Conservation (phyloP, 2,329 filamentous ascomycete species). For the Hymenoscyphus fraxineus region DNA sequence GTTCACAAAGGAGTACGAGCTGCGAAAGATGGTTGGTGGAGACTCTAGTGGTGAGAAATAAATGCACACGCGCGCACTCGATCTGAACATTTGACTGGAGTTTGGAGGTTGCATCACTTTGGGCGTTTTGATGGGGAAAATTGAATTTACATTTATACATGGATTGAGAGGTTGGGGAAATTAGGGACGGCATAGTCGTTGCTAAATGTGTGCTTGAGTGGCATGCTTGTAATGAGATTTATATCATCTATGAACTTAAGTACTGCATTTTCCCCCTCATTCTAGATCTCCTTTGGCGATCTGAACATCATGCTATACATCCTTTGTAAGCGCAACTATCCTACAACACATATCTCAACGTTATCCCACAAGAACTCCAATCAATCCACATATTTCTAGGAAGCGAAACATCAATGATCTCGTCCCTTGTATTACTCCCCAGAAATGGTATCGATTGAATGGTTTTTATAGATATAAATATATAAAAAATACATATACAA, state of each 20-base stretch:
- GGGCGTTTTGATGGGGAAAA: not conserved
- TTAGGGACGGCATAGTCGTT: not conserved
- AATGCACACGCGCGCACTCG: not conserved
- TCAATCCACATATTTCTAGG: too few species aligned
- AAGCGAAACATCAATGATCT: too few species aligned
- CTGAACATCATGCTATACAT: not conserved
- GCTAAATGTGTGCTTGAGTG: not conserved
- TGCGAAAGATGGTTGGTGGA: constrained; percentile 74
- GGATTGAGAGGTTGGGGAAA: not conserved
- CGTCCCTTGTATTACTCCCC: too few species aligned
- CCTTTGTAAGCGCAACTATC: not conserved
- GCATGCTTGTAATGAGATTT: not conserved
- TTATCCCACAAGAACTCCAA: too few species aligned
- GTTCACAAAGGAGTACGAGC: constrained; percentile 88
- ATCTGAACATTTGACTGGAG: not conserved
- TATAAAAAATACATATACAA: too few species aligned
- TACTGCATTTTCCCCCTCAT: not conserved
- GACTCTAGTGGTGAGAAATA: constrained; percentile 14
- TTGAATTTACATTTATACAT: not conserved
- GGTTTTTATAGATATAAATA: too few species aligned
- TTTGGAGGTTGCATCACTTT: not conserved
- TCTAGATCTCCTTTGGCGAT: not conserved
- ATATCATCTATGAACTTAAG: not conserved
- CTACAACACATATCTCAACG: too few species aligned
- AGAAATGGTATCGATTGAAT: too few species aligned